These are phyloP conservation scores for Bipolaris gigantea DNA, from an alignment of 2,329 filamentous ascomycete genomes.

Conservation along the genomic window DNA sequence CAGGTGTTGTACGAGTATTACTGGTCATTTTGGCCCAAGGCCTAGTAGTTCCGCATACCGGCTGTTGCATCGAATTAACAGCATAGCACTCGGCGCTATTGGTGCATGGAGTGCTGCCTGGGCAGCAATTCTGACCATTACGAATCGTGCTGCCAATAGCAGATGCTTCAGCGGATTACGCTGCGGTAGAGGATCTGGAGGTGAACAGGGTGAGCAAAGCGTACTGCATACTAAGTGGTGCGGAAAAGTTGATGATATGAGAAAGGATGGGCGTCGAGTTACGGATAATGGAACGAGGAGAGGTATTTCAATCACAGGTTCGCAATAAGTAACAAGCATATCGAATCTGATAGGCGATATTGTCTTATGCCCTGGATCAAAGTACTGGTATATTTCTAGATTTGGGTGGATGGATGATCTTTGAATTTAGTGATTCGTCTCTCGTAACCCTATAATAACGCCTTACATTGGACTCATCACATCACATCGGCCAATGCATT, in stretches of 20 bases:
- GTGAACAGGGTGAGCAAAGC: constrained; percentile 18
- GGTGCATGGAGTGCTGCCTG: constrained; percentile 17
- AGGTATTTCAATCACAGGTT: neutral
- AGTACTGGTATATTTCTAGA: neutral
- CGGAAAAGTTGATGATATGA: neutral
- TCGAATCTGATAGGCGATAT: neutral
- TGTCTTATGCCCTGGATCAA: neutral
- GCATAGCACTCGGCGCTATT: constrained; percentile 22
- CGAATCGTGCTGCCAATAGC: constrained; percentile 11
- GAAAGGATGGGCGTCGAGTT: neutral
- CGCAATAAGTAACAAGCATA: neutral
- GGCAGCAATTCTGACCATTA: constrained; percentile 16
- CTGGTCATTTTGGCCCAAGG: constrained; percentile 19
- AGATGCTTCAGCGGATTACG: constrained; percentile 1
- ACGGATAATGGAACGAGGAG: neutral
- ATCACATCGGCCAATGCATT: neutral
- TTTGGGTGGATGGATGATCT: neutral
- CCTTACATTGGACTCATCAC: constrained; percentile 1
- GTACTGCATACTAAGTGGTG: constrained; percentile 19
- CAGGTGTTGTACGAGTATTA: constrained; percentile 28
- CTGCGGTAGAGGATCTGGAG: constrained; percentile 13
- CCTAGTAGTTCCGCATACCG: constrained; percentile 27
- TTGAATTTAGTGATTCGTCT: neutral
- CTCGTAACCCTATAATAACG: constrained; percentile 1
- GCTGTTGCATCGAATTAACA: constrained; percentile 14